Conservation (phyloP, 805 yeast species). For the Candida chilensis region DNA sequence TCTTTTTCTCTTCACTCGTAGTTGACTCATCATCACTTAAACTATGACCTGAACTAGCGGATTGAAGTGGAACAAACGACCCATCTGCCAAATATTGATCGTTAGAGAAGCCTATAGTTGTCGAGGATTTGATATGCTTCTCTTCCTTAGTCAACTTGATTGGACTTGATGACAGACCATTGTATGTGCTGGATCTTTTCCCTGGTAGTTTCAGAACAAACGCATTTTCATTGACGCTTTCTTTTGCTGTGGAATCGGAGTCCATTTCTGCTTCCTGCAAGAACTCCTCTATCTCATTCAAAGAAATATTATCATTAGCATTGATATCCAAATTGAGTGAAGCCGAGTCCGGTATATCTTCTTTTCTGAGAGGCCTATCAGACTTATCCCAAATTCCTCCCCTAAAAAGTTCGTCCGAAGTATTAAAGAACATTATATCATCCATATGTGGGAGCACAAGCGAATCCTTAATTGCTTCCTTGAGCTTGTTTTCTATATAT, state of each 20-base stretch:
- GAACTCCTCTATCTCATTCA: conserved; percentile 2
- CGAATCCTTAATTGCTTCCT: conserved; percentile 71
- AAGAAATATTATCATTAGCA: too few relatives aligned
- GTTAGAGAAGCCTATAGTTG: conserved; percentile 8
- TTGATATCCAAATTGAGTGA: too few relatives aligned
- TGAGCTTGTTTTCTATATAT: conserved; percentile 66
- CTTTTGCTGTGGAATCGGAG: too few relatives aligned
- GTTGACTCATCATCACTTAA: background rate
- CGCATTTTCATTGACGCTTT: too few relatives aligned
- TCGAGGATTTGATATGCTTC: conserved; percentile 7
- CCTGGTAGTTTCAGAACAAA: too few relatives aligned
- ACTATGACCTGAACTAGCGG: conserved; percentile 1
- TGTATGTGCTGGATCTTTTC: too few relatives aligned
- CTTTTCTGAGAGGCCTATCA: too few relatives aligned
- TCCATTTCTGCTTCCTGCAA: too few relatives aligned
- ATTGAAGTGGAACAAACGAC: conserved; percentile 8
- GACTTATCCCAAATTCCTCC: conserved; percentile 88
- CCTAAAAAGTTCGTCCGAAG: conserved; percentile 63
- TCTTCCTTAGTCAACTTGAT: conserved; percentile 4
- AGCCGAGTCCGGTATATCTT: too few relatives aligned
- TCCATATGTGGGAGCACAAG: conserved; percentile 86
- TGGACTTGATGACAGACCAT: conserved; percentile 14
- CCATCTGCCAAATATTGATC: conserved; percentile 17
- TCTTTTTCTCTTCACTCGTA: background rate
- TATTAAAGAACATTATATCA: conserved; percentile 64